Evolutionary conservation across 2,329 filamentous ascomycete species (phyloP).

Genomic region (Aspergillus fumigatus): DNA sequence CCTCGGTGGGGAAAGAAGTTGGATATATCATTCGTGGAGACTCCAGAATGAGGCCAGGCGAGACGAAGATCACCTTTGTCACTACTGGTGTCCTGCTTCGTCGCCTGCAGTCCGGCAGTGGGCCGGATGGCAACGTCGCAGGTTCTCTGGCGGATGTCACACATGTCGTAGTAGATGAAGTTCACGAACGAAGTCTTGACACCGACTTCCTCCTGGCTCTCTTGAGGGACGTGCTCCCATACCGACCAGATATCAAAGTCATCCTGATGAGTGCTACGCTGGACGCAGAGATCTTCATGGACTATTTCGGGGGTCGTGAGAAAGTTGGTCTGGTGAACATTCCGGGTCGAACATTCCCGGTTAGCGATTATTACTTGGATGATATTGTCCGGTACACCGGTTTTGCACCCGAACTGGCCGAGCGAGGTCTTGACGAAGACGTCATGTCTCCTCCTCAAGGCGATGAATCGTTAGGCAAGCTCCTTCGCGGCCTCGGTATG

Average conservation of each 20-base stretch:
- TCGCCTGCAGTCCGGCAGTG: conserved; percentile 84
- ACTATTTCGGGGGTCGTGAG: conserved; percentile 71
- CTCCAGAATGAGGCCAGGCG: conserved; percentile 63
- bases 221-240: conserved; percentile 72
- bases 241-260: conserved; percentile 75
- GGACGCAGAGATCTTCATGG: conserved; percentile 77
- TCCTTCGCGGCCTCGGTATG: conserved; percentile 68
- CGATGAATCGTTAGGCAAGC: conserved; percentile 56
- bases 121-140: conserved; percentile 71
- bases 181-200: conserved; percentile 91
- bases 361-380: conserved; percentile 84
- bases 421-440: conserved; percentile 32
- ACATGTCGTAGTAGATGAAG: conserved; percentile 93
- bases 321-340: conserved; percentile 81
- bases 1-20: conserved; percentile 75
- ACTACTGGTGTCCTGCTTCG: conserved; percentile 91
- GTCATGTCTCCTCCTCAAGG: conserved; percentile 39
- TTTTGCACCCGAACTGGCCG: conserved; percentile 49
- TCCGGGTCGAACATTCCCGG: conserved; percentile 80
- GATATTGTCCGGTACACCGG: conserved; percentile 77
- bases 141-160: conserved; percentile 83
- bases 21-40: conserved; percentile 91
- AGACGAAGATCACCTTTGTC: conserved; percentile 89
- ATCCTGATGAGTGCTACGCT: conserved; percentile 96
- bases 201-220: conserved; percentile 91